Evolutionary conservation across 331 rosid genomes (phyloP).

Genomic region (Stylosanthes scabra): DNA sequence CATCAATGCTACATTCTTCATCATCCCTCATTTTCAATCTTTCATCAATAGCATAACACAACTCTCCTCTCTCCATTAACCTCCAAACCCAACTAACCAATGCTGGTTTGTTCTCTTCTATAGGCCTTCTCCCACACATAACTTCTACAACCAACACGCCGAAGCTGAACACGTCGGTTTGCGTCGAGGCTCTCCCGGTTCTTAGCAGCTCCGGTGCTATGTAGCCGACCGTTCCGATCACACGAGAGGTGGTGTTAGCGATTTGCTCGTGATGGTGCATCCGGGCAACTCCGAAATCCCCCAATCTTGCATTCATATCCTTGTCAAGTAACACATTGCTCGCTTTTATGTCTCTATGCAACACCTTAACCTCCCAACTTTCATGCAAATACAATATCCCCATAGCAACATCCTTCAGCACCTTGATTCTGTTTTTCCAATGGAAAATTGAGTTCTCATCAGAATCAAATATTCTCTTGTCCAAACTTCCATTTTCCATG

Average conservation of each 20-base stretch:
- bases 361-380: constrained; percentile 68
- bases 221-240: constrained; percentile 69
- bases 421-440: constrained; percentile 55
- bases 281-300: constrained; percentile 71
- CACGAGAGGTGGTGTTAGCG: constrained; percentile 47
- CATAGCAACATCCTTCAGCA: constrained; percentile 61
- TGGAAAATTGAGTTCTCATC: constrained; percentile 38
- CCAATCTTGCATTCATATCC: constrained; percentile 64
- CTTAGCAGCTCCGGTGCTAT: constrained; percentile 61
- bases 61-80: constrained; percentile 49
- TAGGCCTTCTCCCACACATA: constrained; percentile 60
- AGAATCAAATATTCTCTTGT: constrained; percentile 54
- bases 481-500: constrained; percentile 73
- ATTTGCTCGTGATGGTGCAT: constrained; percentile 49
- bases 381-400: constrained; percentile 72
- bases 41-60: constrained; percentile 49
- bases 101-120: constrained; percentile 49
- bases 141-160: constrained; percentile 64
- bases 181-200: constrained; percentile 55
- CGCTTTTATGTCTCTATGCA: constrained; percentile 72
- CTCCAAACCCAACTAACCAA: constrained; percentile 56
- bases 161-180: constrained; percentile 59
- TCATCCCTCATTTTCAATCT: constrained; percentile 40
- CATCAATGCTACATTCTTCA: constrained; percentile 40
- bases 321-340: constrained; percentile 72